phyloP scores from a whole-genome alignment of 1,139 yeast species.

The Blastobotrys niveus region DNA sequence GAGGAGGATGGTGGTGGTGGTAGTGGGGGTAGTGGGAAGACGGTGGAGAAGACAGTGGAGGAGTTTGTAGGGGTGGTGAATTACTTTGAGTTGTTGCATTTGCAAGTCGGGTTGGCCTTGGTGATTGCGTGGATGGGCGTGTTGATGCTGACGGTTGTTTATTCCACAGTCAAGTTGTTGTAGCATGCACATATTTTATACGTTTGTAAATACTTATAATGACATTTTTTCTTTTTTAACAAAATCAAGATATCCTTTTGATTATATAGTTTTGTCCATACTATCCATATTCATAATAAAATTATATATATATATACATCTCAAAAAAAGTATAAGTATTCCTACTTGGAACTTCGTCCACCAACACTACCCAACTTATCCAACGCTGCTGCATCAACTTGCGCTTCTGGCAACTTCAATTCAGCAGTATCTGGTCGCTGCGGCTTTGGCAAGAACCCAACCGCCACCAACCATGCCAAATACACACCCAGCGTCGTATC shows the following conservation, averaged over 20 bases:
- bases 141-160: not conserved
- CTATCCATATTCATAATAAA: not conserved
- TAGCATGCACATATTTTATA: not conserved
- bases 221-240: too few species aligned
- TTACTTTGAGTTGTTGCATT: not conserved
- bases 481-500: conserved; percentile 63
- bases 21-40: too few species aligned
- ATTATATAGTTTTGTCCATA: too few species aligned
- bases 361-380: conserved; percentile 72
- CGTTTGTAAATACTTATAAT: too few species aligned
- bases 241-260: too few species aligned
- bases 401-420: conserved; percentile 51
- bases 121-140: conserved; percentile 1
- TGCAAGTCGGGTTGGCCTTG: conserved; percentile 9
- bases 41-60: too few species aligned
- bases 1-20: too few species aligned
- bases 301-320: not conserved
- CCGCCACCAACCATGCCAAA: conserved; percentile 68
- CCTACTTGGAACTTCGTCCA: conserved; percentile 53
- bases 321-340: not conserved
- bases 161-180: not conserved
- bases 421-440: conserved; percentile 44
- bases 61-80: too few species aligned
- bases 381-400: conserved; percentile 54
- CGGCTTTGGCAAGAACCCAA: conserved; percentile 63